Evolutionary conservation across 805 yeast species (phyloP).

Genomic region (Debaryomyces castellii): DNA sequence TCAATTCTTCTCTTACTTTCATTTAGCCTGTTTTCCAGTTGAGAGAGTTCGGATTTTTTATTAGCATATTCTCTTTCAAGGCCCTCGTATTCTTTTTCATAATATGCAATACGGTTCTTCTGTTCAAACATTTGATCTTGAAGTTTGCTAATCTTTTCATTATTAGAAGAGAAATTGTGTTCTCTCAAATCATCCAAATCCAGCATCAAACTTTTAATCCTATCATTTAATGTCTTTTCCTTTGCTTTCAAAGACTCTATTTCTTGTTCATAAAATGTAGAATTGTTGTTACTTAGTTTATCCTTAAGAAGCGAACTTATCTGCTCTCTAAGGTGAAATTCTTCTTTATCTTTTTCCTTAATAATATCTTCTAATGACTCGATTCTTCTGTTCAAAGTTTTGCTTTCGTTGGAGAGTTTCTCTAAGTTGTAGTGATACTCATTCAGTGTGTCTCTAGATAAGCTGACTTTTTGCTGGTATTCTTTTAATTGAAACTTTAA

Average conservation of each 20-base stretch:
- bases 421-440: slow-evolving; percentile 12
- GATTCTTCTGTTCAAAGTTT: slow-evolving; percentile 15
- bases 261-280: slow-evolving; percentile 19
- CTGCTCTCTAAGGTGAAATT: slow-evolving; percentile 20
- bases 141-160: slow-evolving; percentile 9
- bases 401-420: slow-evolving; percentile 10
- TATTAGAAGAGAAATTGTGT: slow-evolving; percentile 17
- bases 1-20: slow-evolving; percentile 18
- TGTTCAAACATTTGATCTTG: slow-evolving; percentile 21
- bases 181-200: slow-evolving; percentile 29
- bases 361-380: slow-evolving; percentile 17
- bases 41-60: slow-evolving; percentile 22
- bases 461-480: slow-evolving; percentile 8
- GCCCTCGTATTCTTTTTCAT: slow-evolving; percentile 26
- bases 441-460: slow-evolving; percentile 11
- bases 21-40: slow-evolving; percentile 14
- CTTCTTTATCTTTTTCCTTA: slow-evolving; percentile 22
- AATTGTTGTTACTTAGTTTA: slow-evolving; percentile 12
- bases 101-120: slow-evolving; percentile 23
- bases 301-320: slow-evolving; percentile 19
- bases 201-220: slow-evolving; percentile 21
- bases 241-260: slow-evolving; percentile 19
- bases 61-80: slow-evolving; percentile 22
- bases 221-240: slow-evolving; percentile 15
- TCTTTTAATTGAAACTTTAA: slow-evolving; percentile 16